Base-by-base conservation (phyloP, 73 alveolate genomes). In the Effrenium voratum region DNA sequence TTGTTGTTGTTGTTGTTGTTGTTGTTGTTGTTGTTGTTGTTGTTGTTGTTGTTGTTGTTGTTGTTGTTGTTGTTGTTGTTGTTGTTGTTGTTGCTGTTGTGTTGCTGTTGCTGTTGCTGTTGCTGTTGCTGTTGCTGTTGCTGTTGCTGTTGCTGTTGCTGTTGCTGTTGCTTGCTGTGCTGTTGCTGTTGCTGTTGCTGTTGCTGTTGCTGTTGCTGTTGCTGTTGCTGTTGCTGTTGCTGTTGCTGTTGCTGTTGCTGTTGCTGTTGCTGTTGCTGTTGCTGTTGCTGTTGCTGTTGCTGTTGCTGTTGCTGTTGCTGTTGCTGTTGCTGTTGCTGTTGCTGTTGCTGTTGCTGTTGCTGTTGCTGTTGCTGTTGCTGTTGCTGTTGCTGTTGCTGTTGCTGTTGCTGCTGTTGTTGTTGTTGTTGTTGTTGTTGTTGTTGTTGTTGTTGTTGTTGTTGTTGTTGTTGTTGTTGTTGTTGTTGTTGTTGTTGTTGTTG, bases 181-280 rank as follows among this genome's bases (percentile, higher is more conserved):
- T 46, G 13, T 73, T 46, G 41, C n/a, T 46, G 41, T n/a, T 46
- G 13, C n/a, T 46, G 41, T 73, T 46, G 41, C n/a, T 46, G 84
- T 73, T 46, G 49, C n/a, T 22, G 41, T 73, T 46, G 84, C n/a
- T 22, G 49, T 73, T 46, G 41, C 28, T 46, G 41, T 73, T 6
- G 41, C n/a, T 46, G 41, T 73, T 22, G 84, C n/a, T 46, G 41
- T 73, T 46, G 41, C n/a, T 46, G 50, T 73, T 46, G 41, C n/a
- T 46, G 50, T 73, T 46, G 41, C n/a, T 46, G 13, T 73, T n/a
- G 41, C 22, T n/a, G 34, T 68, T n/a, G 41, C 22, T 30, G 77
- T 95, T 99, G 55, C 88, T 93, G 45, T 47, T 82, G 77, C 66
- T 94, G 57, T 92, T 95, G 77, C n/a, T n/a, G 93, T 95, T 72